Conservation (phyloP, 192 early-diverging fungal genomes). For the Chytriomyces sp. region DNA sequence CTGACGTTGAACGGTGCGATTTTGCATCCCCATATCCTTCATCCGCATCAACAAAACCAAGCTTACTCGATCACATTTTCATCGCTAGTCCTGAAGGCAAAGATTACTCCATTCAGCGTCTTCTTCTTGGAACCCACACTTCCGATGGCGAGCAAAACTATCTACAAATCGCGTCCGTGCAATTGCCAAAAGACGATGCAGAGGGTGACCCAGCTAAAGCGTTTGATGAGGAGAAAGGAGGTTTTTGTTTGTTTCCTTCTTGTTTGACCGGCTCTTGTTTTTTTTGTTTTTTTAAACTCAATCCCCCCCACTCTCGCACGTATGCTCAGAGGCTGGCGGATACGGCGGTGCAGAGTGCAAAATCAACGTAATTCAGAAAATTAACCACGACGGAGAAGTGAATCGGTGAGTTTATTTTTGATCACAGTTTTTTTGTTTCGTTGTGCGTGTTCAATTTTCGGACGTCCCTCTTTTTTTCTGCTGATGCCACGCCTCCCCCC, state of each 20-base stretch:
- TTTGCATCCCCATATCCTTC: background rate
- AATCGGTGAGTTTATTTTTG: conserved; percentile 62
- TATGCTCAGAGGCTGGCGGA: conserved; percentile 70
- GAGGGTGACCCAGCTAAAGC: conserved; percentile 58
- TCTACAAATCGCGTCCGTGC: conserved; percentile 92
- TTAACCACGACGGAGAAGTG: conserved; percentile 96
- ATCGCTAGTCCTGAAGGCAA: conserved; percentile 83
- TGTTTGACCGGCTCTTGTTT: no score
- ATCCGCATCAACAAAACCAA: background rate
- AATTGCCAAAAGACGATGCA: conserved; percentile 76
- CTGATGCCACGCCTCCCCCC: background rate
- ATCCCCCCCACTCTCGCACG: no score
- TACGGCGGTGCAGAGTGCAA: conserved; percentile 83
- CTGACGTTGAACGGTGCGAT: conserved; percentile 81
- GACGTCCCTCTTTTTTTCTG: background rate
- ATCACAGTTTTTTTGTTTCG: conserved; percentile 11
- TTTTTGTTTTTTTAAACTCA: no score
- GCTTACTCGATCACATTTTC: background rate
- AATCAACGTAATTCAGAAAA: conserved; percentile 87
- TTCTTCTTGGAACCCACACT: conserved; percentile 95
- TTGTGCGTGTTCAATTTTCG: conserved; percentile 19
- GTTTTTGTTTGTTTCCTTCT: conserved; percentile 42
- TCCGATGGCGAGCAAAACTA: conserved; percentile 96
- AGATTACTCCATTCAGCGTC: conserved; percentile 86
- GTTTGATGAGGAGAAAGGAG: conserved; percentile 76